Percentiles rank a stretch among this genome's conserved stretches.
These are phyloP conservation scores for Dactylellina cionopaga DNA, from an alignment of 2,329 filamentous ascomycete species.

Conservation along the genomic window DNA sequence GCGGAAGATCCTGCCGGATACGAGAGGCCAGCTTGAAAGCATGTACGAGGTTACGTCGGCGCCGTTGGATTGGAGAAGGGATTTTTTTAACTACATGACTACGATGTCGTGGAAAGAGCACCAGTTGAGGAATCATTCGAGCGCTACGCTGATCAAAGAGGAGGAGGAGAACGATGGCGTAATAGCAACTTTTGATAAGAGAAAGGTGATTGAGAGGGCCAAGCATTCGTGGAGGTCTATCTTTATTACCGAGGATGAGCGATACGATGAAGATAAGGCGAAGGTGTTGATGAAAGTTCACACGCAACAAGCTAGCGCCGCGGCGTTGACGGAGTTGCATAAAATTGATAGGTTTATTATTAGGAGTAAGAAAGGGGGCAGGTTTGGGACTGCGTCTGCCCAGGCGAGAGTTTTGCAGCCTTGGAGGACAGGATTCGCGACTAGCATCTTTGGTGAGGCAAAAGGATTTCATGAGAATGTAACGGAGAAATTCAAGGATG, in stretches of 20 bases:
- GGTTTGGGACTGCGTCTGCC: conserved; percentile 45
- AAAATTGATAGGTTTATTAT: conserved; percentile 44
- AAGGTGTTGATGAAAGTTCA: conserved; percentile 35
- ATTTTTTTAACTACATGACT: conserved; percentile 48
- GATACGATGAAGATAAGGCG: conserved; percentile 38
- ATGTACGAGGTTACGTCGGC: conserved; percentile 21
- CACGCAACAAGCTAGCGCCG: conserved; percentile 12
- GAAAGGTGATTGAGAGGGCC: conserved; percentile 25
- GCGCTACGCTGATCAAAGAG: background rate
- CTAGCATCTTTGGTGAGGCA: conserved; percentile 34
- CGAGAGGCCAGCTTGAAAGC: conserved; percentile 6
- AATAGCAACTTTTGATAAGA: background rate
- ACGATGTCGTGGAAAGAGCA: conserved; percentile 52
- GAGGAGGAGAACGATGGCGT: conserved; percentile 15
- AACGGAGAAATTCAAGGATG: background rate
- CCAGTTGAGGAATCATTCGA: conserved; percentile 44
- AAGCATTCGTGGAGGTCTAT: conserved; percentile 45
- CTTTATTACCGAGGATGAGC: conserved; percentile 37
- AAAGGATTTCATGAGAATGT: conserved; percentile 25
- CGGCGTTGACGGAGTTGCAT: conserved; percentile 39
- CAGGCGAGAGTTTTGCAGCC: conserved; percentile 44
- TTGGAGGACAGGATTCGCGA: conserved; percentile 40
- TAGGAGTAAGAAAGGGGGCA: conserved; percentile 30
- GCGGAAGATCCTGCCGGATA: conserved; percentile 25
- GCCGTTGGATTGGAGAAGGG: conserved; percentile 38